Base-by-base conservation (phyloP, 306 rosid genomes). In the Cucurbita maxima region DNA sequence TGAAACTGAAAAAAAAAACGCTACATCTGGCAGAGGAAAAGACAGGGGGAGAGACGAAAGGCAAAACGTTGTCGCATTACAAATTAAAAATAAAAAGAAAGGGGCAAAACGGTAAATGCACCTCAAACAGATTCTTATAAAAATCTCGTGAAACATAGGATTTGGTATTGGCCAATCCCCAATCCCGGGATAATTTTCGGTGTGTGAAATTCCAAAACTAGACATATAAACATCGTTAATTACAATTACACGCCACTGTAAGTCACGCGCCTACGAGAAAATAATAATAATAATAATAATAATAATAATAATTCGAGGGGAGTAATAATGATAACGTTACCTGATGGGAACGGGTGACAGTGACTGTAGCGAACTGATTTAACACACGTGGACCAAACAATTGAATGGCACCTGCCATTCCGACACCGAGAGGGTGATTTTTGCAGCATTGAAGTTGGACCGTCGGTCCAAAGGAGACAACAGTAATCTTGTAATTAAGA, bases 371-470 rank as follows among this genome's bases (percentile, higher is more conserved):
- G 37, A 4, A 45, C 19, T 71, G 56, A 68, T 76, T 58, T 34
- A 36, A 60, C 25, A 72, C 79, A 84, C 75, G 79, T 77, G 82
- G 79, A 45, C 81, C 76, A 56, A 45, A 45, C 1, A 10, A 8
- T 18, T n/a, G 18, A 70, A 55, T 82, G 72, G 10, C 37, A 82
- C 74, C 30, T 47, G 61, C 20, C 52, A 45, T 5, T 63, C 0
- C 51, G 1, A 18, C 14, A 63, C 7, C 6, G 6, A 19, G 34
- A 8, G 7, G 34, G 50, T 63, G 34, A 40, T 16, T 38, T 40
- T 63, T 40, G 47, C 63, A 58, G 40, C n/a, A 58, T 11, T 30
- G 10, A 16, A 25, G 5, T 58, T 58, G n/a, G 38, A 34, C 18
- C 43, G 64, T 12, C 64, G 18, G 41, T 58, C 41, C 25, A 16